These are phyloP conservation scores for Russula sp. DNA, from an alignment of 768 basidiomycete genomes.

Conservation along the genomic window DNA sequence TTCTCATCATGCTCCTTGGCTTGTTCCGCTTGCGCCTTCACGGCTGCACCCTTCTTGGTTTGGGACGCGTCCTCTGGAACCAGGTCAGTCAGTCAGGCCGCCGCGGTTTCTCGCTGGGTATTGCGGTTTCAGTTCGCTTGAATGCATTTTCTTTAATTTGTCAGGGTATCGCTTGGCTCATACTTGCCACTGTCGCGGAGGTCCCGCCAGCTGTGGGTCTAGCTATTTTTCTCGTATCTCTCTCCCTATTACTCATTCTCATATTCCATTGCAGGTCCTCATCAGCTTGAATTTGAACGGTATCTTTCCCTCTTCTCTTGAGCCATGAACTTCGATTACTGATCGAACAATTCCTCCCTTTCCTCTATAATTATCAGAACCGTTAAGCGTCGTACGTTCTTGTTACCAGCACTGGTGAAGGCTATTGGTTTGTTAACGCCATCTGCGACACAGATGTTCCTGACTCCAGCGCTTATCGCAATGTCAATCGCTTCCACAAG, in stretches of 20 bases:
- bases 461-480: background rate
- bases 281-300: background rate
- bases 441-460: background rate
- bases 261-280: background rate
- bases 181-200: background rate
- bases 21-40: background rate
- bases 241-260: background rate
- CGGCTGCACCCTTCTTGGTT: background rate
- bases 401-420: background rate
- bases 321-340: background rate
- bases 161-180: background rate
- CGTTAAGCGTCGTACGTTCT: background rate
- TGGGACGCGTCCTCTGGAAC: background rate
- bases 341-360: background rate
- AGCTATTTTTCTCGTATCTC: background rate
- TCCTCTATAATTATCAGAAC: background rate
- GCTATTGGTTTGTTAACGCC: background rate
- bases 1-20: background rate
- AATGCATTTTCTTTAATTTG: background rate
- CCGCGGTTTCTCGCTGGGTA: background rate
- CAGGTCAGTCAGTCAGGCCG: too few relatives aligned
- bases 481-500: slow-evolving; percentile 1
- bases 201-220: background rate
- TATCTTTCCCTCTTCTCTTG: background rate
- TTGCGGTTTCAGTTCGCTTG: background rate